These are phyloP conservation scores for Luvunga scandens DNA, from an alignment of 345 rosid species.

Conservation along the genomic window DNA sequence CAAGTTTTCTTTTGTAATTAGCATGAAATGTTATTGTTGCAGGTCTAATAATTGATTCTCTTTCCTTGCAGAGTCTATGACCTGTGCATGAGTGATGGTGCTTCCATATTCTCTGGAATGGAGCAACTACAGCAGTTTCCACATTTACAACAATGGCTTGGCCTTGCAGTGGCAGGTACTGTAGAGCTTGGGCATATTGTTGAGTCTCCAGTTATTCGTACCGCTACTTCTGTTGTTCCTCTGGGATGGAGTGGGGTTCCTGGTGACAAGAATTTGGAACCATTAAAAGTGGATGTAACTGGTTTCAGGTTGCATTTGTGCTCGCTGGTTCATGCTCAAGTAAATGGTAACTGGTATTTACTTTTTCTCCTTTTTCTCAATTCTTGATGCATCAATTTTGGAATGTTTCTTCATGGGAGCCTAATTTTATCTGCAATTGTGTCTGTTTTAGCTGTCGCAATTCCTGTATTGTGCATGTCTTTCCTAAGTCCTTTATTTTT, in stretches of 20 bases:
- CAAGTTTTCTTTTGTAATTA: neutral
- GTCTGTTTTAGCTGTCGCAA: neutral
- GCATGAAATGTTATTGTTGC: neutral
- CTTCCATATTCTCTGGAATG: constrained; percentile 55
- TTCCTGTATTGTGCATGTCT: neutral
- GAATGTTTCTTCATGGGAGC: neutral
- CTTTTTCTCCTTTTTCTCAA: constrained; percentile 5
- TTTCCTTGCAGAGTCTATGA: constrained; percentile 67
- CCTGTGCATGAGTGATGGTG: constrained; percentile 68
- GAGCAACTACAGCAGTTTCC: constrained; percentile 84
- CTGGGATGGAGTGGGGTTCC: constrained; percentile 86
- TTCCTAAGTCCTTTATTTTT: neutral
- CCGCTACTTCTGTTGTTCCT: constrained; percentile 89
- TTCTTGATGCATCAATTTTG: neutral
- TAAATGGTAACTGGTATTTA: constrained; percentile 88
- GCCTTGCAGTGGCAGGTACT: constrained; percentile 73
- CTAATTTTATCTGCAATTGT: neutral
- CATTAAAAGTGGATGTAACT: constrained; percentile 83
- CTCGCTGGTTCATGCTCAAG: constrained; percentile 83
- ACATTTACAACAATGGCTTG: constrained; percentile 93
- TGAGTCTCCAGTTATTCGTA: constrained; percentile 73
- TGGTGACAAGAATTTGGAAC: constrained; percentile 72
- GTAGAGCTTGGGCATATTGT: constrained; percentile 90
- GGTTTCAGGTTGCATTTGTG: constrained; percentile 94
- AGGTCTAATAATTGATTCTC: neutral